phyloP scores from a whole-genome alignment of 768 basidiomycete species.

The Hericium rajendrae region DNA sequence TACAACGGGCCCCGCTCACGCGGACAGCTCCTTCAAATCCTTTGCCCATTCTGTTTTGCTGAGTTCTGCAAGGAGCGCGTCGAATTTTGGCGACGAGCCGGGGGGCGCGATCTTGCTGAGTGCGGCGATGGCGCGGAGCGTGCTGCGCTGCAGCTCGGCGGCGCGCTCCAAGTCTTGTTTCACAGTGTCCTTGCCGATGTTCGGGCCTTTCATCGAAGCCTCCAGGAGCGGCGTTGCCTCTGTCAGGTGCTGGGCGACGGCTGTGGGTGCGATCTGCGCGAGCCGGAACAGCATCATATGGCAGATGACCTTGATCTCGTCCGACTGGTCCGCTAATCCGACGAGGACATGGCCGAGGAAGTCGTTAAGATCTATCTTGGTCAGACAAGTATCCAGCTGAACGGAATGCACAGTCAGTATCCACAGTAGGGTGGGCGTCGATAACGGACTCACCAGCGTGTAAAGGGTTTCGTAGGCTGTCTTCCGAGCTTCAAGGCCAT shows the following conservation, averaged over 20 bases:
- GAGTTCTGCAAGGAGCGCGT: constrained; percentile 66
- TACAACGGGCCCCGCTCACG: neutral
- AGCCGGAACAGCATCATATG: constrained; percentile 94
- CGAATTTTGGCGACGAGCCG: constrained; percentile 63
- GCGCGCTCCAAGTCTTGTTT: constrained; percentile 86
- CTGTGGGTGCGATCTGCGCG: constrained; percentile 75
- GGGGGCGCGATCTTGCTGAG: constrained; percentile 66
- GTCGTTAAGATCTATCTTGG: constrained; percentile 77
- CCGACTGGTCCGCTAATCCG: constrained; percentile 80
- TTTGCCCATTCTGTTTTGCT: constrained; percentile 59
- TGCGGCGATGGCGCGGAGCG: constrained; percentile 79
- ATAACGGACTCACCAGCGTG: constrained; percentile 56
- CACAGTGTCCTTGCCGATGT: constrained; percentile 88
- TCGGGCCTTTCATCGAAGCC: constrained; percentile 82
- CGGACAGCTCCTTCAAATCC: constrained; percentile 54
- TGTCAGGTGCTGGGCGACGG: constrained; percentile 75
- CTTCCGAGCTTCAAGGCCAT: constrained; percentile 92
- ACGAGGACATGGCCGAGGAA: constrained; percentile 76
- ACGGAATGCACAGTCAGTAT: no score
- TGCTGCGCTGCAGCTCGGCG: constrained; percentile 86
- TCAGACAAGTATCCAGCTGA: constrained; percentile 85
- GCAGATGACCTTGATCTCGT: constrained; percentile 95
- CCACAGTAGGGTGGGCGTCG: no score
- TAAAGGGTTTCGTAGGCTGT: constrained; percentile 97
- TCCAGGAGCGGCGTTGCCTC: constrained; percentile 78